phyloP scores from a whole-genome alignment of 371 early-diverging fungal species.

The Mortierella sp. region DNA sequence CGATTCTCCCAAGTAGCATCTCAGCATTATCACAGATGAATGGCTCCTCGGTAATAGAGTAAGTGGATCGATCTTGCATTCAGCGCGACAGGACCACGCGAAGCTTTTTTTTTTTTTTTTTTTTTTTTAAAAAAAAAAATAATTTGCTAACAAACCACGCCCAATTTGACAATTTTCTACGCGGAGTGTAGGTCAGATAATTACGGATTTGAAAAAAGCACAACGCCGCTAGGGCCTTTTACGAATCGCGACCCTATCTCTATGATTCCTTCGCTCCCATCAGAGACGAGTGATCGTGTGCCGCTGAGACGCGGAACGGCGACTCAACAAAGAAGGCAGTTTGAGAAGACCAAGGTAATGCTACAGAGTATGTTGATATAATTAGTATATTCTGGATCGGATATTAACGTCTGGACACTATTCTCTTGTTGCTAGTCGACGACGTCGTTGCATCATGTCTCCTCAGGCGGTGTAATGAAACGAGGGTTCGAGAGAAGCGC shows the following conservation, averaged over 20 bases:
- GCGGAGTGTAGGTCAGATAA: not conserved
- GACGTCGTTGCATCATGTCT: conserved; percentile 17
- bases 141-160: no score
- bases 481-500: conserved; percentile 14
- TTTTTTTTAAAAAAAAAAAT: no score
- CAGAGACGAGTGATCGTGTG: conserved; percentile 29
- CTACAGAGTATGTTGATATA: no score
- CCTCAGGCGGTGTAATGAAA: conserved; percentile 38
- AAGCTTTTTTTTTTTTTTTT: no score
- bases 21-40: not conserved
- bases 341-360: conserved; percentile 26
- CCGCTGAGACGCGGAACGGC: conserved; percentile 27
- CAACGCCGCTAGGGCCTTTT: not conserved
- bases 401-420: no score
- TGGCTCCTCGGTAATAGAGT: conserved; percentile 9
- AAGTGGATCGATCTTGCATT: not conserved
- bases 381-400: no score
- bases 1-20: not conserved
- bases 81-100: no score
- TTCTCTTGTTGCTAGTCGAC: conserved; percentile 12
- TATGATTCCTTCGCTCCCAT: not conserved
- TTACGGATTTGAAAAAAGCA: not conserved
- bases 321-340: conserved; percentile 7
- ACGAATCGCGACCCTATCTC: conserved; percentile 4
- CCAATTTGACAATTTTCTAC: not conserved